Evolutionary conservation across 2,329 filamentous ascomycete genomes (phyloP).

Genomic region (Gnomoniopsis smithogilvyi): DNA sequence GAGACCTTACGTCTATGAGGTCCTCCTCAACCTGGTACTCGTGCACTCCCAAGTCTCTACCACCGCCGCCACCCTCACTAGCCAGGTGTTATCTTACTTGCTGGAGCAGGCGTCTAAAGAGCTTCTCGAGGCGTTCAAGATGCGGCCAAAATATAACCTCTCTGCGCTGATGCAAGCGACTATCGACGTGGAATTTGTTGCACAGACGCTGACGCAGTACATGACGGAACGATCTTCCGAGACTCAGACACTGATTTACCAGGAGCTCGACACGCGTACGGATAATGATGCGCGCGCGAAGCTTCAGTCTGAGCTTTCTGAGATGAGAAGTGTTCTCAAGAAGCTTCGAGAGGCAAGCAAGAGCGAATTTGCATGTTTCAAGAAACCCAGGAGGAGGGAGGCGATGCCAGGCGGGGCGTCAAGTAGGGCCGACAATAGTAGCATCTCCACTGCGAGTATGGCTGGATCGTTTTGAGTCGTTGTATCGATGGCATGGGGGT

Average conservation of each 20-base stretch:
- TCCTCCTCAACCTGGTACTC: conserved; percentile 79
- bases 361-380: conserved; percentile 85
- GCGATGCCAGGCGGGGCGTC: conserved; percentile 4
- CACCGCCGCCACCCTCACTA: conserved; percentile 71
- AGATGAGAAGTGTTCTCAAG: conserved; percentile 86
- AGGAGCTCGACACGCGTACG: conserved; percentile 83
- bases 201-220: conserved; percentile 88
- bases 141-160: conserved; percentile 66
- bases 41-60: conserved; percentile 88
- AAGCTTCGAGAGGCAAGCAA: conserved; percentile 75
- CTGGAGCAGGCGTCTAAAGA: conserved; percentile 77
- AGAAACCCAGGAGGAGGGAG: conserved; percentile 48
- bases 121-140: conserved; percentile 77
- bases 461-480: conserved; percentile 6
- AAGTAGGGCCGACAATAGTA: conserved; percentile 5
- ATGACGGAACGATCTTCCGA: conserved; percentile 79
- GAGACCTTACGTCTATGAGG: conserved; percentile 84
- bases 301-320: conserved; percentile 82
- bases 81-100: conserved; percentile 79
- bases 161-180: conserved; percentile 93
- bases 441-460: conserved; percentile 9
- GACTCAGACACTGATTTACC: conserved; percentile 85
- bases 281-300: conserved; percentile 78
- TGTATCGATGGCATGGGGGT: neutral
- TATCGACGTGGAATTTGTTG: conserved; percentile 93